Base-by-base conservation (phyloP, 495 filamentous ascomycete genomes). In the Hypoxylon lenormandii region DNA sequence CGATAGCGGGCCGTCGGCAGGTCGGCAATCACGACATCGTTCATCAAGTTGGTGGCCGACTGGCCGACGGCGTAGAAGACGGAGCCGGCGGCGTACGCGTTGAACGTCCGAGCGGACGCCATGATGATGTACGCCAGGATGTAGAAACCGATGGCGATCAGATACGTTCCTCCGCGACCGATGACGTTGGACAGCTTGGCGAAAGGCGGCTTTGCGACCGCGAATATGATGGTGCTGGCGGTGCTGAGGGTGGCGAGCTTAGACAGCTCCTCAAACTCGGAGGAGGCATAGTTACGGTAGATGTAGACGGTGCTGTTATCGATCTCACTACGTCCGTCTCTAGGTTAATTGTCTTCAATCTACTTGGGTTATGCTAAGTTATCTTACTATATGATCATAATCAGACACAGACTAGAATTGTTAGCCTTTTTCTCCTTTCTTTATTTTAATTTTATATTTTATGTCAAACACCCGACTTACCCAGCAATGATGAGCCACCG, bases 171-270 rank as follows among this genome's bases (percentile, higher is more conserved):
- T 3, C 73, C 80, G 47, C 82, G 78, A 1, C 82, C 82, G 23
- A 83, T 75, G 42, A 83, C 79, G 52, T 83, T 80, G 11, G 82
- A 83, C 10, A 84, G 42, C 58, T 84, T 84, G 15, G 82, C 81
- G 28, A 84, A 78, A 7, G 80, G 80, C 6, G 82, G 82, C 66
- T 84, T 84, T 6, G 77, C 72, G 7, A 83, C 74, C 0, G 78
- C 80, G 13, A 82, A 78, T 26, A 83, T 76, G 51, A 84, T 83
- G 37, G 77, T 76, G 12, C 74, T 72, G 0, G 81, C 81, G 2
- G 81, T 84, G 46, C 74, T 79, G 4, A 84, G 60, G 0, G 80
- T 77, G 0, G 78, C 80, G 7, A 81, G 67, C 66, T 79, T 77
- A 5, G 80, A 80, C 4, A 84, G 71, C 8, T 78, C 69, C 52